phyloP scores from a whole-genome alignment of 176 grass and related monocot species.

The Aegilops umbellulata region DNA sequence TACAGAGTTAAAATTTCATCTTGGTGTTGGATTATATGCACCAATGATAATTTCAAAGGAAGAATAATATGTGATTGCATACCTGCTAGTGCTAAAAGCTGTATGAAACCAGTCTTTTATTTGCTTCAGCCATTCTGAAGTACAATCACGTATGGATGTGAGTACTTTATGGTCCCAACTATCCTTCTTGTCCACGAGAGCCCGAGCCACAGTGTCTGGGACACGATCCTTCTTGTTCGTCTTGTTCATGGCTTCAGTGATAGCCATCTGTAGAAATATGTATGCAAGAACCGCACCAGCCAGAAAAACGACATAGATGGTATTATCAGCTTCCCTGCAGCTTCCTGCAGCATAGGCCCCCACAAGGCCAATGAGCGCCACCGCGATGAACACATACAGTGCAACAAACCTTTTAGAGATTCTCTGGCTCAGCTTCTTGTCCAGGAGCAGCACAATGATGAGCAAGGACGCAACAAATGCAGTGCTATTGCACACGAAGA shows the following conservation, averaged over 20 bases:
- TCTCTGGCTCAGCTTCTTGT: neutral
- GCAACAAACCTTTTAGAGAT: neutral
- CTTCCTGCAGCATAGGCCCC: slow-evolving; percentile 21
- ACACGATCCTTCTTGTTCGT: no score
- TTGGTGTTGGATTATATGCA: no score
- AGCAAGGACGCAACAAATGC: slow-evolving; percentile 22
- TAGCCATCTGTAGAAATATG: neutral
- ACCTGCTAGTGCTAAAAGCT: no score
- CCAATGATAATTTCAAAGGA: no score
- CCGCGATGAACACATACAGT: neutral
- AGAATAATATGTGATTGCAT: no score
- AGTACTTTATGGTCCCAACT: no score
- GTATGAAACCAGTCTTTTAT: no score
- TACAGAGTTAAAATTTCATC: no score
- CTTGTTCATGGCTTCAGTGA: neutral
- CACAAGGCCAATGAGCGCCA: neutral
- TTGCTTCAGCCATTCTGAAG: no score
- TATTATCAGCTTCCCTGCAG: neutral
- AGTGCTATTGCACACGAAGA: slow-evolving; percentile 26
- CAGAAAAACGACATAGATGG: neutral
- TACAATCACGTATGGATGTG: no score
- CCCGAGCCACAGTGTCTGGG: no score
- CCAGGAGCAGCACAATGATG: slow-evolving; percentile 12
- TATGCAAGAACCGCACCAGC: neutral
- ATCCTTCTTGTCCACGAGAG: no score